These are phyloP conservation scores for Microcyclospora pomicola DNA, from an alignment of 2,329 filamentous ascomycete species.

Conservation along the genomic window DNA sequence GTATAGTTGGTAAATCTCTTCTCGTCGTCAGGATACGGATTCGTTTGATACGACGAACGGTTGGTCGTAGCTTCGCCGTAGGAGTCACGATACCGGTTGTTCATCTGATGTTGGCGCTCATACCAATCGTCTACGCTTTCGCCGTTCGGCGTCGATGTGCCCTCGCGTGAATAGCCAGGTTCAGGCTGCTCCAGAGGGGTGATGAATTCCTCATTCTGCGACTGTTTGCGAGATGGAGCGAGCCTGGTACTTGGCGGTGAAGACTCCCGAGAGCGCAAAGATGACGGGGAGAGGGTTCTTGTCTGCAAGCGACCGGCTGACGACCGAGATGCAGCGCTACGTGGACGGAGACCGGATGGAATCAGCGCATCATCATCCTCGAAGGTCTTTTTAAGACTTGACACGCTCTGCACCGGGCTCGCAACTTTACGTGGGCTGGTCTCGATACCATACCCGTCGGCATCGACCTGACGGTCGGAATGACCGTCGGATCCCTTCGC, in stretches of 20 bases:
- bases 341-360: slow-evolving; percentile 19
- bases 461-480: slow-evolving; percentile 37
- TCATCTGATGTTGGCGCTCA: slow-evolving; percentile 42
- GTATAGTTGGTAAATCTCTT: slow-evolving; percentile 37
- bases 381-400: slow-evolving; percentile 46
- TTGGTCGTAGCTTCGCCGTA: slow-evolving; percentile 11
- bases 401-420: slow-evolving; percentile 86
- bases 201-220: slow-evolving; percentile 32
- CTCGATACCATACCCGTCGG: slow-evolving; percentile 18
- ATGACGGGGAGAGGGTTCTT: slow-evolving; percentile 40
- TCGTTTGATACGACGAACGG: slow-evolving; percentile 29
- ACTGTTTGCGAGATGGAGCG: slow-evolving; percentile 39
- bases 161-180: slow-evolving; percentile 35
- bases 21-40: slow-evolving; percentile 41
- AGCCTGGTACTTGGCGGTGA: slow-evolving; percentile 42
- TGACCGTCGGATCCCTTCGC: slow-evolving; percentile 53
- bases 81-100: slow-evolving; percentile 32
- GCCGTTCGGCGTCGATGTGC: slow-evolving; percentile 11
- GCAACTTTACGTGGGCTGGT: slow-evolving; percentile 11
- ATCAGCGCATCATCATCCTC: slow-evolving; percentile 39
- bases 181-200: slow-evolving; percentile 24
- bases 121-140: slow-evolving; percentile 37
- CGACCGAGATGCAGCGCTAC: slow-evolving; percentile 32
- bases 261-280: slow-evolving; percentile 45
- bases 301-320: slow-evolving; percentile 47